A percentile compares a stretch with the other conserved stretches of the same genome.
phyloP scores from a whole-genome alignment of 1,284 basidiomycete species.

The Thecaphora thlaspeos region DNA sequence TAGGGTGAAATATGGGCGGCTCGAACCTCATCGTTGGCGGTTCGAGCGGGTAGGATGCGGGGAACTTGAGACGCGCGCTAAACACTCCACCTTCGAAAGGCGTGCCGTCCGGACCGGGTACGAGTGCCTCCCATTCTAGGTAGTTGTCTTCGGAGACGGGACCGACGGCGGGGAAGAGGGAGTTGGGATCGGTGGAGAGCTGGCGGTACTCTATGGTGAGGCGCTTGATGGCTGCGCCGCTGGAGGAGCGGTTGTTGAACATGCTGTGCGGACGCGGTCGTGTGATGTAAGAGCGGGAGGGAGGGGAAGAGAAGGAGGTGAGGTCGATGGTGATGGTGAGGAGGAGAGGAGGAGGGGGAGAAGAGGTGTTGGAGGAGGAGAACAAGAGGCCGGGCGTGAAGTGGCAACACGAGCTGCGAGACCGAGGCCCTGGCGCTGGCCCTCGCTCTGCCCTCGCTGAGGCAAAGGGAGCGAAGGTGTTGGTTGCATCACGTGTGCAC shows the following conservation, averaged over 20 bases:
- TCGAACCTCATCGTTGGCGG: constrained; percentile 81
- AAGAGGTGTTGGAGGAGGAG: no score
- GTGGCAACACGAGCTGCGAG: no score
- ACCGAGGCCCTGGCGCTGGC: no score
- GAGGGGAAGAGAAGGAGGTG: no score
- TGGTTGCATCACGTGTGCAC: no score
- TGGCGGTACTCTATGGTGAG: constrained; percentile 58
- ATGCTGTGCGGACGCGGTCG: no score
- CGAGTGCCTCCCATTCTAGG: constrained; percentile 96
- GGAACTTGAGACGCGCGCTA: constrained; percentile 82
- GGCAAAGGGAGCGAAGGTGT: no score
- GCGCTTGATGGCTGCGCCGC: constrained; percentile 52
- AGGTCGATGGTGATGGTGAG: no score
- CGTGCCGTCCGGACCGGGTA: constrained; percentile 93
- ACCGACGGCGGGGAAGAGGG: constrained; percentile 62
- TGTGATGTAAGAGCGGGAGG: background rate
- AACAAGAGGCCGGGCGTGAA: no score
- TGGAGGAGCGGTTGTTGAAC: constrained; percentile 37
- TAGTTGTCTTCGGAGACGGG: constrained; percentile 92
- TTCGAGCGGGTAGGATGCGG: constrained; percentile 55
- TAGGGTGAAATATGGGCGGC: constrained; percentile 94
- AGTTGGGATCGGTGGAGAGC: constrained; percentile 52
- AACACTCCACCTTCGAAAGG: constrained; percentile 99
- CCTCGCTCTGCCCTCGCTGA: no score
- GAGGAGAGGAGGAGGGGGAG: no score